Conservation (phyloP, 306 rosid genomes). For the Ceratonia siliqua region DNA sequence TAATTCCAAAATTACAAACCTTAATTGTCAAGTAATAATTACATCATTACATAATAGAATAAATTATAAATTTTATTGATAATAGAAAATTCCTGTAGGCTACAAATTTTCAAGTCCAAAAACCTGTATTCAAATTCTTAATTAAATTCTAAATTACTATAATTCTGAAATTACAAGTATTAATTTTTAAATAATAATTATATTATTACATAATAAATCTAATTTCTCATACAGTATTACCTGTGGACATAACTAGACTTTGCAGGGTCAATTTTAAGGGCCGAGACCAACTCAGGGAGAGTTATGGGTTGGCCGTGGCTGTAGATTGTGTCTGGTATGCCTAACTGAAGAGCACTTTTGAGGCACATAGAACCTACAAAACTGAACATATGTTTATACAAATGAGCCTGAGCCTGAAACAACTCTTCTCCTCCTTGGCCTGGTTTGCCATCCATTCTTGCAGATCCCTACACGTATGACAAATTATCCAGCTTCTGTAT, state of each 20-base stretch:
- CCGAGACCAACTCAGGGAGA: slow-evolving; percentile 32
- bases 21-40: too few relatives aligned
- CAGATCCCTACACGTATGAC: background rate
- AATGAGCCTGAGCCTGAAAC: slow-evolving; percentile 40
- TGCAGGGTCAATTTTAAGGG: slow-evolving; percentile 27
- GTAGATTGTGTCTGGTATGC: slow-evolving; percentile 10
- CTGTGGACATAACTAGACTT: background rate
- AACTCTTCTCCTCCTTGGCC: background rate
- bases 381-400: slow-evolving; percentile 32
- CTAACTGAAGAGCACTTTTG: slow-evolving; percentile 27
- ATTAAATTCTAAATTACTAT: too few relatives aligned
- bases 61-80: too few relatives aligned
- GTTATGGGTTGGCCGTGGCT: slow-evolving; percentile 37
- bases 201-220: too few relatives aligned
- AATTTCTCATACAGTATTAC: too few relatives aligned
- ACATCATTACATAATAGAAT: too few relatives aligned
- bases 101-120: too few relatives aligned
- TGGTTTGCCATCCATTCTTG: background rate
- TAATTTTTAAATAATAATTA: too few relatives aligned
- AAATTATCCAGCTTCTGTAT: background rate
- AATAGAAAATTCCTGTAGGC: too few relatives aligned
- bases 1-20: too few relatives aligned
- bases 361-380: slow-evolving; percentile 39
- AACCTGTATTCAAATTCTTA: too few relatives aligned
- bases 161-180: too few relatives aligned